Evolutionary conservation across 2,329 filamentous ascomycete species (phyloP).

Genomic region (Purpureocillium takamizusanense): DNA sequence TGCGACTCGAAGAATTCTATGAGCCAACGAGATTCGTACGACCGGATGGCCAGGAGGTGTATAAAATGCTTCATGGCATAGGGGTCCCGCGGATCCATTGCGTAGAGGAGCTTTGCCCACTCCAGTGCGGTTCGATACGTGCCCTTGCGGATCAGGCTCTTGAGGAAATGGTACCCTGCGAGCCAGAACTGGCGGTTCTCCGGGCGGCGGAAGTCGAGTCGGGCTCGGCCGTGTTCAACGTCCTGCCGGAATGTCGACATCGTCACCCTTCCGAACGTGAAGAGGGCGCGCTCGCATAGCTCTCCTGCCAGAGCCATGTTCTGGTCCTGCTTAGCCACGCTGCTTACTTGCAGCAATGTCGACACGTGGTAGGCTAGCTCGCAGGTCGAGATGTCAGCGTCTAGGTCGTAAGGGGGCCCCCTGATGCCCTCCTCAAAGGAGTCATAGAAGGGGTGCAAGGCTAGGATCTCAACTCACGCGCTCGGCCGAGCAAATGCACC

Average conservation of each 20-base stretch:
- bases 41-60: slow-evolving; percentile 76
- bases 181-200: slow-evolving; percentile 94
- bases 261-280: slow-evolving; percentile 83
- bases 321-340: slow-evolving; percentile 83
- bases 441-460: no score
- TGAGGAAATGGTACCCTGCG: slow-evolving; percentile 80
- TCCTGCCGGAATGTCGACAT: slow-evolving; percentile 73
- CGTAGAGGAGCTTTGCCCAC: slow-evolving; percentile 80
- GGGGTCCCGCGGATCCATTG: slow-evolving; percentile 68
- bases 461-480: slow-evolving; percentile 23
- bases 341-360: slow-evolving; percentile 85
- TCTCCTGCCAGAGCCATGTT: slow-evolving; percentile 82
- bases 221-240: slow-evolving; percentile 67
- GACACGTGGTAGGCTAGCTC: slow-evolving; percentile 74
- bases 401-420: no score
- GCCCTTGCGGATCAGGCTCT: slow-evolving; percentile 78
- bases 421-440: slow-evolving; percentile 13
- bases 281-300: slow-evolving; percentile 81
- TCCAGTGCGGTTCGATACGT: slow-evolving; percentile 90
- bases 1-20: slow-evolving; percentile 53
- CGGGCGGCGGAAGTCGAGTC: slow-evolving; percentile 69
- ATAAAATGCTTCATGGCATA: slow-evolving; percentile 75
- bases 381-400: slow-evolving; percentile 42
- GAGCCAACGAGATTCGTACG: slow-evolving; percentile 67
- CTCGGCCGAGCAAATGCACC: slow-evolving; percentile 55